Evolutionary conservation across 2,329 filamentous ascomycete genomes (phyloP), one percentile per base, ranked within the genome.

Genomic region (Neofusicoccum parvum): DNA sequence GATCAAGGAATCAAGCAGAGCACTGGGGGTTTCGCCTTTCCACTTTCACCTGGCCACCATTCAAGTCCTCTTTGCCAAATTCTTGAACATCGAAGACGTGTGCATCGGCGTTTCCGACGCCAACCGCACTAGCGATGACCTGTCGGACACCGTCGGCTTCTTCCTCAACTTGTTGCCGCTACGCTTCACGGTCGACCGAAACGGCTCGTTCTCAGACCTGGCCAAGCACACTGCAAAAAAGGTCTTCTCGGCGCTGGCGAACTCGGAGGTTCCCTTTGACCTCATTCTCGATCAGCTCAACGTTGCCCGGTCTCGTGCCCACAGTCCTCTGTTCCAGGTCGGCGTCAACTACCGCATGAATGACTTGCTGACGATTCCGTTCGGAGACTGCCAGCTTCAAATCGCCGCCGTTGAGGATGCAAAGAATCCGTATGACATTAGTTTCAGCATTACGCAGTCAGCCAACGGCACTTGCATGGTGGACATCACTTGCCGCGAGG

Each of bases 111-210:
- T 85, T 10, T 78, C 78, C 0, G 83, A 86, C 69, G 80, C 80
- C 1, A 80, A 79, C 56, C 71, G 80, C 1, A 68, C 58, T 0
- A 79, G 82, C 1, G 65, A 64, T 11, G 66, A 74, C 1, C 63
- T 76, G 1, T 65, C 71, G 7, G 63, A 69, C 0, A 83, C 71
- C 2, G 70, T 86, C 1, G 85, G 85, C 1, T 71, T 79, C 48
- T 81, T 82, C 46, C 66, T 86, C 2, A 86, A 87, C 65, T 69
- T 86, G 0, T 71, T 87, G 0, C 78, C 85, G 1, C 53, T 86
- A 0, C 74, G 75, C 0, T 80, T 85, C 65, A 37, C 69, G 1
- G 50, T 68, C 27, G n/a, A 69, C 15, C 27, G 56, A 27, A 39
- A 51, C 36, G 67, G 75, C 11, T 69, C 70, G 0, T 80, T 81